Evolutionary conservation across 805 yeast genomes (phyloP).

Genomic region (Jamesozyma lodderae): DNA sequence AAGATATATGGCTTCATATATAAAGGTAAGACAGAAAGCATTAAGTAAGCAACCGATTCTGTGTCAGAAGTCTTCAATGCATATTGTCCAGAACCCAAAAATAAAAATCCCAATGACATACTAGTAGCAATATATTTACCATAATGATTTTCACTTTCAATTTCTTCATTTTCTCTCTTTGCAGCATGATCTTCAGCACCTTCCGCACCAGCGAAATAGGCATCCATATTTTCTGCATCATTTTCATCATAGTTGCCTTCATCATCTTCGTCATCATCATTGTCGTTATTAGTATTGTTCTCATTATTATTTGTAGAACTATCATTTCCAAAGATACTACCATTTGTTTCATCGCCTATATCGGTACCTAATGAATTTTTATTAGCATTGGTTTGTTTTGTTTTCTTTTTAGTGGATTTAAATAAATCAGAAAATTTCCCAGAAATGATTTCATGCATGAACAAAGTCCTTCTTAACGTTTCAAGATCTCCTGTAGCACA

Average conservation of each 20-base stretch:
- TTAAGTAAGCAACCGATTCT: constrained; percentile 33
- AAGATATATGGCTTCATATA: constrained; percentile 40
- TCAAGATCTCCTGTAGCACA: constrained; percentile 88
- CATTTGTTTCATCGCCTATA: background rate
- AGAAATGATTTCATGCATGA: constrained; percentile 50
- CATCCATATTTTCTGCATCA: background rate
- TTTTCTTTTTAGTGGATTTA: background rate
- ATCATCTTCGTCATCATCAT: background rate
- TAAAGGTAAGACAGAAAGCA: constrained; percentile 67
- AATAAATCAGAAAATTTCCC: constrained; percentile 28
- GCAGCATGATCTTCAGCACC: background rate
- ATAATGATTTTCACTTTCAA: constrained; percentile 33
- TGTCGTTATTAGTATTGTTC: background rate
- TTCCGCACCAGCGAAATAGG: background rate
- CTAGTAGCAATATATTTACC: constrained; percentile 73
- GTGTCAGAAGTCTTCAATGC: constrained; percentile 58
- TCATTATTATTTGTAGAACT: too few relatives aligned
- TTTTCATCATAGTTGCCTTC: background rate
- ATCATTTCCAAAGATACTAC: too few relatives aligned
- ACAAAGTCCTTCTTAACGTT: constrained; percentile 61
- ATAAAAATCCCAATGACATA: constrained; percentile 78
- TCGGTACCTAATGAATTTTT: background rate
- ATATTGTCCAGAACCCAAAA: constrained; percentile 88
- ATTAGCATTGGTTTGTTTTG: too few relatives aligned
- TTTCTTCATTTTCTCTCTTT: constrained; percentile 15